Evolutionary conservation across 2,329 filamentous ascomycete genomes (phyloP).

Genomic region (Falciphora oryzae): DNA sequence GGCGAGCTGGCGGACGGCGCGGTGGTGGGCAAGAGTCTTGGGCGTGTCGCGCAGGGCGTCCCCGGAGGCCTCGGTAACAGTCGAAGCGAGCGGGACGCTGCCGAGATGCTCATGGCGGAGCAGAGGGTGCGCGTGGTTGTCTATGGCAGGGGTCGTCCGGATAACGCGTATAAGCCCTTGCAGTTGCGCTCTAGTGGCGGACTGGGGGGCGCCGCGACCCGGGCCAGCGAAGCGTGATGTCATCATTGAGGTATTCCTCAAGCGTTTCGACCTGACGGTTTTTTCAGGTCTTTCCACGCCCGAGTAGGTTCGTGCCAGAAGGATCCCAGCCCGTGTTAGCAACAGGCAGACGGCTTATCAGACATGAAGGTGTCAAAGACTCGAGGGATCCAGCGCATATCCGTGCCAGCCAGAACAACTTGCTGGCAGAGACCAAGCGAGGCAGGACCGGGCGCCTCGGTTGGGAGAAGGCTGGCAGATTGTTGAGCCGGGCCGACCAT

Average conservation of each 20-base stretch:
- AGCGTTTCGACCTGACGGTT: neutral
- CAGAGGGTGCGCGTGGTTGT: constrained; percentile 68
- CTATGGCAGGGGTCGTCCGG: constrained; percentile 57
- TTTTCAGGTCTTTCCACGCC: neutral
- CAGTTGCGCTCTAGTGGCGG: constrained; percentile 19
- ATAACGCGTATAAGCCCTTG: constrained; percentile 35
- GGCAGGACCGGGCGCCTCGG: neutral
- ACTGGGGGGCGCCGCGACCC: neutral
- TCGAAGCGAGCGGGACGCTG: constrained; percentile 47
- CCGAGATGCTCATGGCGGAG: constrained; percentile 45
- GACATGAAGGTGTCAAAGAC: neutral
- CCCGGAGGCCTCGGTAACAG: constrained; percentile 68
- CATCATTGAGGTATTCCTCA: neutral
- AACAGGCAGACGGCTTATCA: neutral
- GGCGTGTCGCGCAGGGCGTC: constrained; percentile 57
- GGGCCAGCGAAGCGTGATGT: neutral
- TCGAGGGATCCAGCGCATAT: neutral
- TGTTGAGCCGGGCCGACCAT: no score
- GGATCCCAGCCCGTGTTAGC: neutral
- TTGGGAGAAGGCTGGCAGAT: neutral
- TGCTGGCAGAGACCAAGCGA: neutral
- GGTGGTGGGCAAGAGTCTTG: constrained; percentile 61
- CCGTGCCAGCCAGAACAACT: neutral
- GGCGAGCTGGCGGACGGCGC: constrained; percentile 64
- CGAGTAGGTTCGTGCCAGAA: neutral